Evolutionary conservation across 345 rosid genomes (phyloP).

Genomic region (Euphorbia lathyris): DNA sequence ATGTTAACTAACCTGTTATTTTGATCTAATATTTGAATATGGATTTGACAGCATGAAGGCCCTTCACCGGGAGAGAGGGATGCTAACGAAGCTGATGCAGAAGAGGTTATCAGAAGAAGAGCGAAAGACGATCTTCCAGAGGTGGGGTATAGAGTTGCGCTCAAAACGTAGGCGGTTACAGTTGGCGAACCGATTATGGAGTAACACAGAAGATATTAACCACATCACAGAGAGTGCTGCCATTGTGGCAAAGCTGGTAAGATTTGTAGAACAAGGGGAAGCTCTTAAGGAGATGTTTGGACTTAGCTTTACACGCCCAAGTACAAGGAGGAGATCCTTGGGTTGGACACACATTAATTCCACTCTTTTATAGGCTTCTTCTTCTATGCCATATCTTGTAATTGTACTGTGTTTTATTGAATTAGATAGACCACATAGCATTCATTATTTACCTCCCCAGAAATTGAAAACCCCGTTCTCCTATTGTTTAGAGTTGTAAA

Average conservation of each 20-base stretch:
- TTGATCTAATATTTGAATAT: conserved; percentile 5
- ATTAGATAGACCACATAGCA: not conserved
- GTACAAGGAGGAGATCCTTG: conserved; percentile 45
- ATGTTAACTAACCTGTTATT: too few relatives aligned
- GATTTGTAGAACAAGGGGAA: conserved; percentile 74
- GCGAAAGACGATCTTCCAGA: conserved; percentile 62
- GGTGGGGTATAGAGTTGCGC: conserved; percentile 64
- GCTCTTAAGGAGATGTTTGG: conserved; percentile 89
- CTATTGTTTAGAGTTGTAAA: conserved; percentile 7
- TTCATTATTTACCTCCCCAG: not conserved
- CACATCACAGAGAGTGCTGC: conserved; percentile 68
- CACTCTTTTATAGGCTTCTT: conserved; percentile 41
- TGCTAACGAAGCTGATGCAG: conserved; percentile 81
- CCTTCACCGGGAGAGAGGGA: conserved; percentile 66
- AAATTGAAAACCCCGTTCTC: not conserved
- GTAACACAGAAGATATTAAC: conserved; percentile 49
- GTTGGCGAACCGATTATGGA: conserved; percentile 71
- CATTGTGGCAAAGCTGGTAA: conserved; percentile 70
- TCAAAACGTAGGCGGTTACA: conserved; percentile 79
- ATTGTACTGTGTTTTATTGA: conserved; percentile 4
- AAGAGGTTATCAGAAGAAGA: conserved; percentile 65
- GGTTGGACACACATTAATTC: conserved; percentile 76
- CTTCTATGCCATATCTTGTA: not conserved
- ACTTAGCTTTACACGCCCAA: conserved; percentile 72
- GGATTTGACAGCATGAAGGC: conserved; percentile 52